Evolutionary conservation across 2,329 filamentous ascomycete species (phyloP).

Genomic region (Coniochaeta hoffmannii): DNA sequence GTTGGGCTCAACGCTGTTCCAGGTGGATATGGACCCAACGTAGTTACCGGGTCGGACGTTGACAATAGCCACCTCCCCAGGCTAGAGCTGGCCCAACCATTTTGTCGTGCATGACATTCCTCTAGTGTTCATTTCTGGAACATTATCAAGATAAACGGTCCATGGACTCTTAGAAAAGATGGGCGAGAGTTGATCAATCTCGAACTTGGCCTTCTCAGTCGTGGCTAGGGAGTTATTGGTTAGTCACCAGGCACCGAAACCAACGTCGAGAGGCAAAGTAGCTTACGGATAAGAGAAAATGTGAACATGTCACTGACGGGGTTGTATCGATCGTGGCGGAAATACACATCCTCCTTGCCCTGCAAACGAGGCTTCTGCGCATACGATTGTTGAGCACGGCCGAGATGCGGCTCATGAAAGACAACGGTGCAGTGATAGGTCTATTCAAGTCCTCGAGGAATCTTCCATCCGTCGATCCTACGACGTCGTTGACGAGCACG

Average conservation of each 20-base stretch:
- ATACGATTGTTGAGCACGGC: conserved; percentile 38
- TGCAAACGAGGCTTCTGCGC: conserved; percentile 46
- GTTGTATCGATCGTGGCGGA: conserved; percentile 61
- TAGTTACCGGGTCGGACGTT: conserved; percentile 70
- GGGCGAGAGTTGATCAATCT: conserved; percentile 58
- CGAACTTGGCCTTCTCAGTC: conserved; percentile 50
- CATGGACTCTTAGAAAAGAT: conserved; percentile 58
- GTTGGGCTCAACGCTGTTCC: conserved; percentile 42
- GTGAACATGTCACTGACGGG: conserved; percentile 62
- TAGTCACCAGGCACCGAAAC: neutral
- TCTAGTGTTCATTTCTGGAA: conserved; percentile 46
- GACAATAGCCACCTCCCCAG: conserved; percentile 53
- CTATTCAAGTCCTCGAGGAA: conserved; percentile 56
- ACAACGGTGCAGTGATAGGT: conserved; percentile 40
- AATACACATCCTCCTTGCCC: conserved; percentile 57
- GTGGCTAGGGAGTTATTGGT: neutral
- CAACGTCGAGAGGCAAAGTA: neutral
- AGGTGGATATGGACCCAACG: conserved; percentile 54
- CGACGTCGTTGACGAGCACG: conserved; percentile 58
- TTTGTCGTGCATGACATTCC: conserved; percentile 54
- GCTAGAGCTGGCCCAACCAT: conserved; percentile 55
- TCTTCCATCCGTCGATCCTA: conserved; percentile 30
- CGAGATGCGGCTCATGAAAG: conserved; percentile 33
- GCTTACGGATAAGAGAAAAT: conserved; percentile 57
- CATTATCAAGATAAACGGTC: conserved; percentile 66